Percentiles rank a stretch among this genome's conserved stretches.
Conservation (phyloP, 164 flowering plant species). For the Cinnamomum chago region DNA sequence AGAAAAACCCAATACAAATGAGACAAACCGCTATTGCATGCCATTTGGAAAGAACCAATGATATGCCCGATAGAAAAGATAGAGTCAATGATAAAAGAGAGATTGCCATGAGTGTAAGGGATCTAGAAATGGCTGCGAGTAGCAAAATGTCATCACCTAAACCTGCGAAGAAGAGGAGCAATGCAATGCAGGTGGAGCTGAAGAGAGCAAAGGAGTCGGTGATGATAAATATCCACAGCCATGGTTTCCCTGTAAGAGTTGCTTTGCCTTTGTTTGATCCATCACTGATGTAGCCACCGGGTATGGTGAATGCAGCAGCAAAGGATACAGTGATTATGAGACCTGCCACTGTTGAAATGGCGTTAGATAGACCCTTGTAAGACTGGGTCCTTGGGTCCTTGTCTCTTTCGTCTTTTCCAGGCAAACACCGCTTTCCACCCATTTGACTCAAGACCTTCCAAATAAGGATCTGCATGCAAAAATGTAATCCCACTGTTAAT, state of each 20-base stretch:
- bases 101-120: background rate
- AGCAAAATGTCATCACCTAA: background rate
- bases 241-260: background rate
- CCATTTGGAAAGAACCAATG: background rate
- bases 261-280: conserved; percentile 4
- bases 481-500: no score
- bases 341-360: background rate
- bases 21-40: background rate
- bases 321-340: conserved; percentile 1
- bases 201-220: background rate
- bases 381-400: background rate
- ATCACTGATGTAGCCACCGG: background rate
- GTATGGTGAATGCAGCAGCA: background rate
- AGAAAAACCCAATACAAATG: background rate
- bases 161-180: background rate
- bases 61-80: background rate
- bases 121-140: background rate
- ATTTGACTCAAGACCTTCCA: background rate
- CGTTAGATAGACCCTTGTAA: background rate
- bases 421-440: background rate
- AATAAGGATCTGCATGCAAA: background rate
- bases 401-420: background rate
- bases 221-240: background rate
- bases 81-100: background rate
- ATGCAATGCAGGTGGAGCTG: background rate